phyloP scores from a whole-genome alignment of 176 grass and related monocot species.

The Dactylis glomerata region DNA sequence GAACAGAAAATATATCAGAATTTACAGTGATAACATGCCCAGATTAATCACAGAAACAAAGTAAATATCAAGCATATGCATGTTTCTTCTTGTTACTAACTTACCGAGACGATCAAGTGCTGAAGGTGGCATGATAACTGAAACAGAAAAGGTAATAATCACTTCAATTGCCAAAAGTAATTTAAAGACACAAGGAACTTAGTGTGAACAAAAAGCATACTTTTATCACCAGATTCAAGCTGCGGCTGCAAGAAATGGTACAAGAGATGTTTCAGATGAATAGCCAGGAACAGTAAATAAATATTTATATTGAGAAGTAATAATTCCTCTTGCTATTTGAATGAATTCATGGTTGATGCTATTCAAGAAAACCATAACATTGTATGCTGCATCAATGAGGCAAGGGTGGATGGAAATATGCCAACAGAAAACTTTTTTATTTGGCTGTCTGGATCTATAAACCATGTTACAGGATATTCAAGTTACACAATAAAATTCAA shows the following conservation, averaged over 20 bases:
- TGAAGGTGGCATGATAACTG: conserved; percentile 99
- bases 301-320: conserved; percentile 10
- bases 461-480: no score
- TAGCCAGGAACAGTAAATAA: conserved; percentile 17
- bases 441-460: background rate
- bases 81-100: background rate
- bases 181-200: conserved; percentile 7
- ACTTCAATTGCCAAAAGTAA: conserved; percentile 2
- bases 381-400: background rate
- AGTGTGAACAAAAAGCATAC: conserved; percentile 43
- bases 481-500: background rate
- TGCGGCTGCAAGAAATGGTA: conserved; percentile 68
- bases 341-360: background rate
- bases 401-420: background rate
- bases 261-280: conserved; percentile 35
- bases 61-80: conserved; percentile 5
- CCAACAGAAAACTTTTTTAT: background rate
- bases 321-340: background rate
- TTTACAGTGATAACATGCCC: background rate
- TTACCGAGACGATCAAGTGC: conserved; percentile 98
- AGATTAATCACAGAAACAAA: conserved; percentile 1
- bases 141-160: conserved; percentile 35
- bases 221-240: conserved; percentile 93
- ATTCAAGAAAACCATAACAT: background rate
- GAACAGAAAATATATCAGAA: conserved; percentile 19